Evolutionary conservation across 352 stramenopile species (phyloP).

Genomic region (Pythium guiyangense): DNA sequence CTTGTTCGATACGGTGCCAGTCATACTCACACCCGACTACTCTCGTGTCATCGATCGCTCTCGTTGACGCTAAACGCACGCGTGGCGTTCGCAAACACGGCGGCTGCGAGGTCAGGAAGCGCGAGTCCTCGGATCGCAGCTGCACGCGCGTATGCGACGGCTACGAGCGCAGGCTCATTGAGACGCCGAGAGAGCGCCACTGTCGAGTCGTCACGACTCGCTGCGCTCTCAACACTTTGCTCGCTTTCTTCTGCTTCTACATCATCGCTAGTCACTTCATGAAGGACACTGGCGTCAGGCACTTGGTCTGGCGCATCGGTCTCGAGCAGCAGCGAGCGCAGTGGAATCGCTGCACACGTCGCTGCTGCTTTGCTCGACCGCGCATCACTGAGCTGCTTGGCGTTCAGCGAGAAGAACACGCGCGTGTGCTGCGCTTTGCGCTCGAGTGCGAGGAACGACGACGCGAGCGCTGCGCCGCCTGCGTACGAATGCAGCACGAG

Average conservation of each 20-base stretch:
- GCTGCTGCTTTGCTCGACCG: slow-evolving; percentile 29
- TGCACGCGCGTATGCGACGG: slow-evolving; percentile 36
- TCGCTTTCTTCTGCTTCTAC: background rate
- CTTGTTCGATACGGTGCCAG: too few relatives aligned
- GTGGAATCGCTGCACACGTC: slow-evolving; percentile 37
- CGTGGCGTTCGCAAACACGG: slow-evolving; percentile 35
- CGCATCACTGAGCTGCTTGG: slow-evolving; percentile 47
- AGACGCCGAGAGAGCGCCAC: slow-evolving; percentile 5
- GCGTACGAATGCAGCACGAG: slow-evolving; percentile 73
- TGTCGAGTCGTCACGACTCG: background rate
- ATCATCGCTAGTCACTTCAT: rapidly evolving
- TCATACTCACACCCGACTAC: background rate
- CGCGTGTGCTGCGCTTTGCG: slow-evolving; percentile 15
- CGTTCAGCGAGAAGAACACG: slow-evolving; percentile 77
- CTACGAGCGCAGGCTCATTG: slow-evolving; percentile 55
- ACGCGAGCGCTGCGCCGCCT: slow-evolving; percentile 49
- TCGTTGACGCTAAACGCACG: slow-evolving; percentile 27
- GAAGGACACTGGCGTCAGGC: slow-evolving; percentile 8
- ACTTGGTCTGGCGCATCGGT: slow-evolving; percentile 72
- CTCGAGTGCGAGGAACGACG: slow-evolving; percentile 39
- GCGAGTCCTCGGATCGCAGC: slow-evolving; percentile 30
- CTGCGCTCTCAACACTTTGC: too few relatives aligned
- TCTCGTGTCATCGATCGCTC: background rate
- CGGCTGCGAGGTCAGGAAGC: slow-evolving; percentile 25
- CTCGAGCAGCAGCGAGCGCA: slow-evolving; percentile 55